phyloP scores from a whole-genome alignment of 78 protist species.

The Bodo saltans region DNA sequence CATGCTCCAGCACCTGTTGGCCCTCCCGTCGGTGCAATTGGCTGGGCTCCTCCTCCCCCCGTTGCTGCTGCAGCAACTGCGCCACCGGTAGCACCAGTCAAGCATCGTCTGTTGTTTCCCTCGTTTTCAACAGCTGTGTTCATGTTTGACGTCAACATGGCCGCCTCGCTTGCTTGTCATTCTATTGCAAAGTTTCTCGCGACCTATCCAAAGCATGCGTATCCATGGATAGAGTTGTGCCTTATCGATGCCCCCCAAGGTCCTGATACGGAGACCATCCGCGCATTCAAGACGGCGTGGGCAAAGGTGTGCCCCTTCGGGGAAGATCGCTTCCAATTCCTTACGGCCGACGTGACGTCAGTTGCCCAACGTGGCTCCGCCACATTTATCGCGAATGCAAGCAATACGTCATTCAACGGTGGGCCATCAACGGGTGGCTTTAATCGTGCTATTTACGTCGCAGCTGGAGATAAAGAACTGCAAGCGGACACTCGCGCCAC shows the following conservation, averaged over 20 bases:
- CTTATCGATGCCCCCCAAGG: neutral
- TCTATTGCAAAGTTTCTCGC: neutral
- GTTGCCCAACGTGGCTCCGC: conserved; percentile 3
- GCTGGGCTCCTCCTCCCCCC: no score
- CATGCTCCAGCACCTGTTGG: no score
- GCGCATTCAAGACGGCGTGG: neutral
- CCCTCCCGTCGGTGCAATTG: no score
- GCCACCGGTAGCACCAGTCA: no score
- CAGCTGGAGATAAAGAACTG: neutral
- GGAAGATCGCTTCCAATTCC: neutral
- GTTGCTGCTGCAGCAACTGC: no score
- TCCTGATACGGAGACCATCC: neutral
- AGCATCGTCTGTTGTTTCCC: conserved; percentile 10
- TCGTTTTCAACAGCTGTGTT: conserved; percentile 7
- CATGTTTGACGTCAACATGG: neutral
- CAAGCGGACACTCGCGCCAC: neutral
- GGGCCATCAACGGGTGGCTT: conserved; percentile 21
- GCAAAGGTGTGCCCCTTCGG: no score
- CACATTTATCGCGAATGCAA: conserved; percentile 4
- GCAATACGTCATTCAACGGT: neutral
- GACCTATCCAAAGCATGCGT: no score
- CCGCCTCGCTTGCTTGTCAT: neutral
- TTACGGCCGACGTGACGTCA: neutral
- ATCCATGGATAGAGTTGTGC: neutral
- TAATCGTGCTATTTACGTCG: neutral